Evolutionary conservation across 2,329 filamentous ascomycete genomes (phyloP).

Genomic region (Rhinocladiella mackenziei): DNA sequence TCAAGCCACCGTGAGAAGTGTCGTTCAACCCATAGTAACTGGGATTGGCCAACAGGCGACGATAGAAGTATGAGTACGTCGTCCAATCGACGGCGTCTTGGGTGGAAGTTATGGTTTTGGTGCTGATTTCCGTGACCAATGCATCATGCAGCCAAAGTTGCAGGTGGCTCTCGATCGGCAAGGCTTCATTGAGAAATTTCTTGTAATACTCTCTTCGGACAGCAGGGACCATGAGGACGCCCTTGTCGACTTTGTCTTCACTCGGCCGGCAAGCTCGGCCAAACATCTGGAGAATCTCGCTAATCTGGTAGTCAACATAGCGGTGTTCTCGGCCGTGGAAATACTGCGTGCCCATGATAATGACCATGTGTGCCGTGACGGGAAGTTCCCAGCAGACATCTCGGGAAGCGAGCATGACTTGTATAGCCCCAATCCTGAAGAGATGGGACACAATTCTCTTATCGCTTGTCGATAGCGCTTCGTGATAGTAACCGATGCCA

Average conservation of each 20-base stretch:
- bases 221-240: slow-evolving; percentile 92
- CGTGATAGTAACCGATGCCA: slow-evolving; percentile 95
- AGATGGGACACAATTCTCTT: slow-evolving; percentile 92
- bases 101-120: slow-evolving; percentile 88
- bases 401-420: slow-evolving; percentile 74
- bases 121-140: slow-evolving; percentile 95
- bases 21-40: slow-evolving; percentile 91
- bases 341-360: slow-evolving; percentile 97
- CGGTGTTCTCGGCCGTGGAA: slow-evolving; percentile 95
- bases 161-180: slow-evolving; percentile 92
- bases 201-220: slow-evolving; percentile 98
- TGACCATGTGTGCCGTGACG: slow-evolving; percentile 79
- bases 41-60: slow-evolving; percentile 87
- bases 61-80: slow-evolving; percentile 97
- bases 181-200: slow-evolving; percentile 93
- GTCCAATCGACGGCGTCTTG: slow-evolving; percentile 98
- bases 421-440: slow-evolving; percentile 82
- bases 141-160: slow-evolving; percentile 90
- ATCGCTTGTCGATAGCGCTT: slow-evolving; percentile 82
- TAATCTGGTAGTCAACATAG: slow-evolving; percentile 93
- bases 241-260: slow-evolving; percentile 74
- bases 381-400: slow-evolving; percentile 97
- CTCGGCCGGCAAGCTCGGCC: slow-evolving; percentile 80
- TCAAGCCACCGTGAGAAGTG: slow-evolving; percentile 87
- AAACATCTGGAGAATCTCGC: slow-evolving; percentile 96